Evolutionary conservation across 257 asterid species (phyloP).

Genomic region (Linderniella brevidens): DNA sequence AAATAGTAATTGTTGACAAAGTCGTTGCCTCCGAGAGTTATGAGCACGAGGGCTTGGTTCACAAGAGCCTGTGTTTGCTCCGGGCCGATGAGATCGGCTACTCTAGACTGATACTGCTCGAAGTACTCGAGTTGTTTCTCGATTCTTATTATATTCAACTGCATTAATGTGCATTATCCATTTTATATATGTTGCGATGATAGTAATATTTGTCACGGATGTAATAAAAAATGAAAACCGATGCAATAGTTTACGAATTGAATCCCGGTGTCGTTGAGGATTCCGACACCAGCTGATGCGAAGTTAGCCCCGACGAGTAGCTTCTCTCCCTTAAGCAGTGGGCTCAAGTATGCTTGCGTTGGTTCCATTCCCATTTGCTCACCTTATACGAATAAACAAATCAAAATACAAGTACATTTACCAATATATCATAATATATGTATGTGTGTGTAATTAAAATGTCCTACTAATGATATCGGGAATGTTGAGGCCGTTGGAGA

Average conservation of each 20-base stretch:
- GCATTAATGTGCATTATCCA: conserved; percentile 4
- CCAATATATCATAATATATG: background rate
- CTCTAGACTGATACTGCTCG: conserved; percentile 40
- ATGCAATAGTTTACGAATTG: conserved; percentile 31
- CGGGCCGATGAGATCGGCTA: conserved; percentile 33
- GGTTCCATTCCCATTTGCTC: conserved; percentile 32
- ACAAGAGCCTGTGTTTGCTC: conserved; percentile 26
- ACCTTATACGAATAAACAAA: conserved; percentile 13
- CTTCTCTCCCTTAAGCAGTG: conserved; percentile 24
- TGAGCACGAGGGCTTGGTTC: conserved; percentile 48
- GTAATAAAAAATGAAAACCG: background rate
- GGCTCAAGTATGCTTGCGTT: conserved; percentile 38
- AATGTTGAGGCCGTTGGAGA: background rate
- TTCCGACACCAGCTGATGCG: conserved; percentile 67
- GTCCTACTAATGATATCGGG: background rate
- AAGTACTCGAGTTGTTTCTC: conserved; percentile 44
- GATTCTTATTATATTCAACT: conserved; percentile 60
- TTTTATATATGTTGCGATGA: background rate
- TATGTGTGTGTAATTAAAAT: background rate
- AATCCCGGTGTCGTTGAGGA: conserved; percentile 50
- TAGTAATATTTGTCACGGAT: background rate
- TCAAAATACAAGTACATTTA: background rate
- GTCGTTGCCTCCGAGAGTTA: conserved; percentile 81
- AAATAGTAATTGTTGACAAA: conserved; percentile 71
- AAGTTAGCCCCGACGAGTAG: conserved; percentile 49